Base-by-base conservation (phyloP, 2,329 filamentous ascomycete genomes). In the Cadophora malorum region DNA sequence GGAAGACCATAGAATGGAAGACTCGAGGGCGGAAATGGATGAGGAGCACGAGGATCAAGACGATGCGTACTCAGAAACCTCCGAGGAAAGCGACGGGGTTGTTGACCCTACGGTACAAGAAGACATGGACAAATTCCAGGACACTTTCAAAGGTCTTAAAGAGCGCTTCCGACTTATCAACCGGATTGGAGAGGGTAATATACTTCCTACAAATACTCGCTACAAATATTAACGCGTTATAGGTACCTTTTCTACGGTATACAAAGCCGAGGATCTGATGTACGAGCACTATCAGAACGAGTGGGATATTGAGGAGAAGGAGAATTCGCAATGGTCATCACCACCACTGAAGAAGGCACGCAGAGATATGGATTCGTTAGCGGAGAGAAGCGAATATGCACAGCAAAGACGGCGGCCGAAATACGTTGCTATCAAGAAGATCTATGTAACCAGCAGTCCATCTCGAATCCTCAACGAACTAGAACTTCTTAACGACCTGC, bases 191-290 rank as follows among this genome's bases (percentile, higher is more conserved):
- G 96, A 99, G 86, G 96, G 94, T 94, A 81, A 66, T 74, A 64
- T 38, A 64, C 49, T 55, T 64, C 33, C 25, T 45, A 33, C 16
- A 8, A 35, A 8, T 56, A 14, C 14, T 53, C 10, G n/a, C 35
- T 50, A 31, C 50, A 28, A 38, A 70, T 49, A 56, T 63, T 75
- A 58, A 75, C 68, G 23, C 64, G 61, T 63, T 45, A 9, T 72
- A 97, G 94, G 96, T 67, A 99, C 96, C 1, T 99, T 99, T 78
- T 98, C 96, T 0, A 98, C 96, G 1, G 96, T 99, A 14, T 99
- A 99, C 85, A 99, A 99, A 80, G 96, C 96, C 23, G 94, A 98
- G 79, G 96, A 99, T 78, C 82, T 98, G 31, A 85, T 91, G 66
- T 97, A 97, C 78, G 88, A 96, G 71, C 83, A 86, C 68, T 96